These are phyloP conservation scores for Lignosus rhinocerotis DNA, from an alignment of 1,284 basidiomycete genomes.

Conservation along the genomic window DNA sequence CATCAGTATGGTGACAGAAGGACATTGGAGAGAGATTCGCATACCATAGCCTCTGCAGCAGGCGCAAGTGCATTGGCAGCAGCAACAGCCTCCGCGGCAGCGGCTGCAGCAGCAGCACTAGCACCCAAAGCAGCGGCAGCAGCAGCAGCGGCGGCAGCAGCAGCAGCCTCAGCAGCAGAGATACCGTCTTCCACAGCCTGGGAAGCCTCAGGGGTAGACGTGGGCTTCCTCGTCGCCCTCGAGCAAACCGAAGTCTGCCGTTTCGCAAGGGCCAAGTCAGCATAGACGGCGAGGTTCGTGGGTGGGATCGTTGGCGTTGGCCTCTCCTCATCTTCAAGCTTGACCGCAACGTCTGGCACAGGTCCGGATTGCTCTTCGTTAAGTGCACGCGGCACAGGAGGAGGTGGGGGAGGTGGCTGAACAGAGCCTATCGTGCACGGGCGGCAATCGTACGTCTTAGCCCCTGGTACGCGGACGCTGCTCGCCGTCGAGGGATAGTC, in stretches of 20 bases:
- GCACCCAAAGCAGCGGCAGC: slow-evolving; percentile 4
- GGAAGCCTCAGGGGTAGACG: slow-evolving; percentile 2
- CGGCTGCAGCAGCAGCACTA: not conserved
- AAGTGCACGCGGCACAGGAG: not conserved
- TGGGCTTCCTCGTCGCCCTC: not conserved
- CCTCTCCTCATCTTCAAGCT: not conserved
- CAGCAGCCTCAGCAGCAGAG: not conserved
- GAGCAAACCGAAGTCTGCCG: slow-evolving; percentile 3
- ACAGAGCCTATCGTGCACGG: not conserved
- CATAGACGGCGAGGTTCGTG: not conserved
- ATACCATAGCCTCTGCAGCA: slow-evolving; percentile 5
- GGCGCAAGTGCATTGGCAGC: slow-evolving; percentile 5
- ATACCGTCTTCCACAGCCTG: not conserved
- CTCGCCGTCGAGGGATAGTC: slow-evolving; percentile 1
- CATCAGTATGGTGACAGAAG: not conserved
- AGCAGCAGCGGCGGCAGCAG: slow-evolving; percentile 7
- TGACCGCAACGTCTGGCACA: not conserved
- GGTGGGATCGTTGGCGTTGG: not conserved
- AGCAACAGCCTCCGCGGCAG: slow-evolving; percentile 4
- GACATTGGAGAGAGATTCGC: not conserved
- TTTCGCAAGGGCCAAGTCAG: not conserved
- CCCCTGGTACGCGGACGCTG: not conserved
- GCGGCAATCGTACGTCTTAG: not conserved
- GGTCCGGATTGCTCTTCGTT: not conserved
- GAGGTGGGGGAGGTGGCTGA: not conserved